Base-by-base conservation (phyloP, 306 rosid species). In the Quercus berberidifolia region DNA sequence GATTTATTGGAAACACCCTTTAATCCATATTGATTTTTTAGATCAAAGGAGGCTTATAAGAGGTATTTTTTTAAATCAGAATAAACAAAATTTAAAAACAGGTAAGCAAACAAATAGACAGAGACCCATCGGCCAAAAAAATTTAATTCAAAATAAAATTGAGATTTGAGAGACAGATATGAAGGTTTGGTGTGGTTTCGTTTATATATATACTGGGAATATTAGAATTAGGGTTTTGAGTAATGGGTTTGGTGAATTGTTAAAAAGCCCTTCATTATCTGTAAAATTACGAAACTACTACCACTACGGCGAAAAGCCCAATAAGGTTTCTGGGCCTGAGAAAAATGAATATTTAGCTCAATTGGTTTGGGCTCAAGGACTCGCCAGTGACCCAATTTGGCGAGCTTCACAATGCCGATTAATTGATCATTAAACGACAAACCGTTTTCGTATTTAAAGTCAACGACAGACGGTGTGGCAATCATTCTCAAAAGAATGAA, bases 21-120 rank as follows among this genome's bases (percentile, higher is more conserved):
- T 31, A 71, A 74, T 74, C 80, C 84, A 83, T 57, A 4, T 17
- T 6, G 5, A 3, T 15, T 38, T 41, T 38, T 41, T 2, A 84
- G 85, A 87, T 82, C 80, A 74, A 78, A 38, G 88, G 87, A 46
- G 73, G 79, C 85, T 6, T 41, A 12, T 72, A 80, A 81, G 90
- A 88, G 94, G 91, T 88, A 80, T 10, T 1, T 13, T 55, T 5
- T 60, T 0, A 10, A 28, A 65, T 2, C 11, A 1, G 17, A 18
- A n/a, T 55, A 3, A 11, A 0, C 1, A 1, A 5, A 4, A n/a
- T 0, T 5, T 0, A n/a, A 5, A 0, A 0, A 5, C 1, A 59
- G 4, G 3, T n/a, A 9, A 0, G 26, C 0, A 20, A 0, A 4
- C 0, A 1, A 11, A 14, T 1, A 2, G 35, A 15, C 4, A 41